Conservation (phyloP, 2,329 filamentous ascomycete species). For the Rhytidhysteron rufulum region DNA sequence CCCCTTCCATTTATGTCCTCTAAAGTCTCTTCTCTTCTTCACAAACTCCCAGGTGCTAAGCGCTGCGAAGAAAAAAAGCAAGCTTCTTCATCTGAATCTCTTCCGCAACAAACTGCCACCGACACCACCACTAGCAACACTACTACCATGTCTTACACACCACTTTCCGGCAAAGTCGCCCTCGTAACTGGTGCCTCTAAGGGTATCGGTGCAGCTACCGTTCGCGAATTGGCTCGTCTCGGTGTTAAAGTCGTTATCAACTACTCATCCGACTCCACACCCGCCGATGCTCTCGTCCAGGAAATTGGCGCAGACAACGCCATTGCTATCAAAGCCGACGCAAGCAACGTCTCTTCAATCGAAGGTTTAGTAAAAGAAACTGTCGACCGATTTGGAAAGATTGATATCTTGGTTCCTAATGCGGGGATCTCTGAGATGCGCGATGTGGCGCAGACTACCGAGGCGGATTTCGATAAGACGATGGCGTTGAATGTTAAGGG, state of each 20-base stretch:
- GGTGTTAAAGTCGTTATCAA: constrained; percentile 47
- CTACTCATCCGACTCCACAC: constrained; percentile 55
- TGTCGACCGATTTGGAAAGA: constrained; percentile 49
- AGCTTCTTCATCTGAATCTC: no score
- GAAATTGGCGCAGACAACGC: constrained; percentile 46
- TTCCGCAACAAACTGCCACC: no score
- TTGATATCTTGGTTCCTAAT: constrained; percentile 58
- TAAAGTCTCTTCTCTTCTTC: background rate
- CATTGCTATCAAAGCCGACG: constrained; percentile 56
- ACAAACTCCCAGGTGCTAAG: no score
- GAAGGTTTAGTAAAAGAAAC: constrained; percentile 48
- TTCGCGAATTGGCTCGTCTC: constrained; percentile 10
- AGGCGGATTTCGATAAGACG: constrained; percentile 48
- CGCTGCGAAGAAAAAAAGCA: no score
- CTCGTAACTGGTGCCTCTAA: constrained; percentile 12
- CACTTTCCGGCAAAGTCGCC: constrained; percentile 5
- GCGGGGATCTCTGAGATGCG: constrained; percentile 51
- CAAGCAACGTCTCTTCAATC: constrained; percentile 43
- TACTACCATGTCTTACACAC: constrained; percentile 46
- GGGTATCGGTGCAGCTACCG: constrained; percentile 9
- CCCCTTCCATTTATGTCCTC: background rate
- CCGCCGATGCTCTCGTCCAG: constrained; percentile 53
- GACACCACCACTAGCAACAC: no score
- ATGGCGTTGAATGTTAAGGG: constrained; percentile 57
- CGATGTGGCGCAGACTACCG: constrained; percentile 48